Conservation (phyloP, 2,329 filamentous ascomycete genomes). For the Bipolaris sorokiniana region DNA sequence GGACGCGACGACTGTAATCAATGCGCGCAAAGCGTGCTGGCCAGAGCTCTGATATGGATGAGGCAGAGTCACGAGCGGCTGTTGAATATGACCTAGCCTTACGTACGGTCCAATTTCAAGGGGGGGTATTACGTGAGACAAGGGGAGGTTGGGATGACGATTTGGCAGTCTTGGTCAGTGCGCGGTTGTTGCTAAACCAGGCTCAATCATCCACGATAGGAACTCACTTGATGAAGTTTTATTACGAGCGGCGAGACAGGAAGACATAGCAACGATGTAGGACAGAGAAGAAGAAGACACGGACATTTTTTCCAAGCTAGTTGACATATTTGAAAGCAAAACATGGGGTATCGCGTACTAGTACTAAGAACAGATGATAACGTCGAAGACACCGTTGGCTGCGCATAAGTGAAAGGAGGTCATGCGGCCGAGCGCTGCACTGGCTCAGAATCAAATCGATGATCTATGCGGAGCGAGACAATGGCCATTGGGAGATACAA, state of each 20-base stretch:
- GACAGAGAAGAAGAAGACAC: neutral
- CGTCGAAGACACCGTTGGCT: neutral
- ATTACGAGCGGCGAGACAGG: neutral
- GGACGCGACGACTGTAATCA: no score
- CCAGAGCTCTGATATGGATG: no score
- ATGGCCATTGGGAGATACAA: neutral
- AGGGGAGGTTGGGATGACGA: neutral
- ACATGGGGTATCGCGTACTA: constrained; percentile 13
- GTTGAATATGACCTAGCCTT: no score
- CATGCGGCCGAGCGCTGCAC: neutral
- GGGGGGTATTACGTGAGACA: neutral
- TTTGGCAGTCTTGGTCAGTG: neutral
- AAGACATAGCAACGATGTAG: neutral
- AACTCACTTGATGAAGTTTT: neutral
- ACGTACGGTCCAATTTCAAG: no score
- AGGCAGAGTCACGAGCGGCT: neutral
- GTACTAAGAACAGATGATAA: neutral
- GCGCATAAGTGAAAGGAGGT: neutral
- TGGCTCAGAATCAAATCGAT: neutral
- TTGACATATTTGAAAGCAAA: neutral
- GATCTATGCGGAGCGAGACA: no score
- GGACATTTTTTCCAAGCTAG: neutral
- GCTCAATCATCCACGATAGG: neutral
- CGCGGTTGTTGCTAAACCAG: neutral
- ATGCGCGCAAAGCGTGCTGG: no score